Evolutionary conservation across 352 stramenopile species (phyloP), one percentile per base, ranked within the genome.

Genomic region (Phytophthora sp.): DNA sequence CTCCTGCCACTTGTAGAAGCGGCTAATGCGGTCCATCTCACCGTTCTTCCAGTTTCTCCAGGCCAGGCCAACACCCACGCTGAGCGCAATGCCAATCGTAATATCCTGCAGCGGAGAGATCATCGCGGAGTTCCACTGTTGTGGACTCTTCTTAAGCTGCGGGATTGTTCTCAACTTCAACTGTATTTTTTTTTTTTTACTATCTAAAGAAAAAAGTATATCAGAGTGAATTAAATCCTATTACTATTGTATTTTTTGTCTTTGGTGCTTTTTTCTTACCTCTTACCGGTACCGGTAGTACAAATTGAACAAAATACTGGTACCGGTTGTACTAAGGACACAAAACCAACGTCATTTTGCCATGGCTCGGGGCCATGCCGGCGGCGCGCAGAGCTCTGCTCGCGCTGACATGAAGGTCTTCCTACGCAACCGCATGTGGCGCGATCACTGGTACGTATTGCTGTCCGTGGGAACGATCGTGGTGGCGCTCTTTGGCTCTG

Each of bases 391-490:
- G n/a, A 91, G 73, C 69, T 87, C 90, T 75, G 74, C 77, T 24
- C 81, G 73, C 42, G 42, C 42, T 36, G 83, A 94, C 44, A 78
- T 95, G 60, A 91, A 90, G 76, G 78, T 93, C 73, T 95, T 93
- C 58, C 36, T 95, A 45, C 74, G 84, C 63, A 89, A 95, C 65
- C 73, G 87, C 50, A 89, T 93, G 84, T 94, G 87, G 87, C 73
- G 76, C 27, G 87, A 95, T 9, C 78, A 95, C 63, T 87, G 77
- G 77, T 78, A 90, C 55, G 69, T 79, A 13, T 56, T 94, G 20
- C 41, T 74, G 6, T 76, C 78, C 0, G 78, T 89, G 13, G 57
- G 55, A 11, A 71, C 61, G 12, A 75, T 94, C 42, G 75, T 88
- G 4, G 67, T 83, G 23, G 85, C 79, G 60, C 63, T 90, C n/a